phyloP scores from a whole-genome alignment of 768 basidiomycete genomes.

The Naganishia friedmannii region DNA sequence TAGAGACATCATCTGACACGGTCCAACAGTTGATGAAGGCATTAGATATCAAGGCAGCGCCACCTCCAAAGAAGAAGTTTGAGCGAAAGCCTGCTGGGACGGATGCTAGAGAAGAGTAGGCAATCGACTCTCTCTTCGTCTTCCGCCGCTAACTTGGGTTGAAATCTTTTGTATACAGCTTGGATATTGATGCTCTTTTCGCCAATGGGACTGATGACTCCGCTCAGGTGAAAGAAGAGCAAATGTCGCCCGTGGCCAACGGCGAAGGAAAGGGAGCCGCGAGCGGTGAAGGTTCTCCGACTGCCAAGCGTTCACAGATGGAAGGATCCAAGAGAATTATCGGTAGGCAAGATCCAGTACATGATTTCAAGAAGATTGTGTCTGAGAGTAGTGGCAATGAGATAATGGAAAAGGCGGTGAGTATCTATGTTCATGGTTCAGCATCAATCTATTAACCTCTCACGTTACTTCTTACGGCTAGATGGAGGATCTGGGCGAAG shows the following conservation, averaged over 20 bases:
- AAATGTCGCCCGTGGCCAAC: not conserved
- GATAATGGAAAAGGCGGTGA: slow-evolving; percentile 77
- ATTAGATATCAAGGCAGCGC: slow-evolving; percentile 78
- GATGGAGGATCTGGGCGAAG: slow-evolving; percentile 64
- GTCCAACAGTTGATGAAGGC: slow-evolving; percentile 63
- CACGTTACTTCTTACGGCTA: not conserved
- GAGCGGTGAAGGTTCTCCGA: slow-evolving; percentile 48
- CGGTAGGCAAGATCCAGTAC: slow-evolving; percentile 26
- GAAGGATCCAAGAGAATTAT: slow-evolving; percentile 30
- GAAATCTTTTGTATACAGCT: slow-evolving; percentile 31
- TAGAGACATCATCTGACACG: slow-evolving; percentile 62
- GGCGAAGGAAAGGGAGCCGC: slow-evolving; percentile 48
- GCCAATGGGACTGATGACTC: not conserved
- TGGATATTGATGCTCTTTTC: slow-evolving; percentile 48
- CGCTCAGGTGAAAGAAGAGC: slow-evolving; percentile 19
- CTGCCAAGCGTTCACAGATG: slow-evolving; percentile 15
- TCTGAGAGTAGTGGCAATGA: slow-evolving; percentile 65
- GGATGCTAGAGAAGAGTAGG: slow-evolving; percentile 29
- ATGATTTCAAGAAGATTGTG: slow-evolving; percentile 58
- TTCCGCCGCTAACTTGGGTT: not conserved
- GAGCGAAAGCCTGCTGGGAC: slow-evolving; percentile 48
- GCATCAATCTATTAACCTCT: not conserved
- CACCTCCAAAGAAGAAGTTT: slow-evolving; percentile 63
- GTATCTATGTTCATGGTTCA: not conserved
- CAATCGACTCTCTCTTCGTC: not conserved